phyloP scores from a whole-genome alignment of 2,329 filamentous ascomycete genomes.

The Aspergillus fumigatus region DNA sequence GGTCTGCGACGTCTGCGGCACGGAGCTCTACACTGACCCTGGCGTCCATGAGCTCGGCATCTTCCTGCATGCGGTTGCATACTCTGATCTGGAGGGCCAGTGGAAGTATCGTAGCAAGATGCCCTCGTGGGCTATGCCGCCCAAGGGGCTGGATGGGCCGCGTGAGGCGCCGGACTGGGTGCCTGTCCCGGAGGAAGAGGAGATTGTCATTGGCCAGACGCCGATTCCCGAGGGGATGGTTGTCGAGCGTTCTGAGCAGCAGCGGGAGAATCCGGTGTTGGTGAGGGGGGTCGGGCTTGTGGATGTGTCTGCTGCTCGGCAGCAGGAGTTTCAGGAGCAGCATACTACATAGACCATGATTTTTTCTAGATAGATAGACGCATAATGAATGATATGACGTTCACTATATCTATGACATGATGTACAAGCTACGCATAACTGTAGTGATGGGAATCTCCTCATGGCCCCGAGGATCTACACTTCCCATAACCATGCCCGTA shows the following conservation, averaged over 20 bases:
- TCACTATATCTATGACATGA: no score
- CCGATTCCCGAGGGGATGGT: constrained; percentile 24
- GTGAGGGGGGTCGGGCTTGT: constrained; percentile 33
- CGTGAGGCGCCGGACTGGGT: constrained; percentile 55
- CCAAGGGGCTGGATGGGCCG: constrained; percentile 66
- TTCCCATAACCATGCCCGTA: no score
- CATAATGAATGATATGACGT: no score
- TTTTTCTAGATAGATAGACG: no score
- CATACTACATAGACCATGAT: no score
- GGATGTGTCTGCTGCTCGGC: constrained; percentile 22
- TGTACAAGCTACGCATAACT: no score
- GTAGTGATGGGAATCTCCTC: no score
- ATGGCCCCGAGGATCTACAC: no score
- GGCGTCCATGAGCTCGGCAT: constrained; percentile 85
- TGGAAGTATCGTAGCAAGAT: constrained; percentile 87
- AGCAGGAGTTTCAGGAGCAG: neutral
- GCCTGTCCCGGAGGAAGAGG: constrained; percentile 34
- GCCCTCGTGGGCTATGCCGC: constrained; percentile 82
- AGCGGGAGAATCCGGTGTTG: constrained; percentile 22
- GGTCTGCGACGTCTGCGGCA: constrained; percentile 74
- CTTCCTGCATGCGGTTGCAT: constrained; percentile 87
- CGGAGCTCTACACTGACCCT: constrained; percentile 88
- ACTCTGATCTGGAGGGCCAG: constrained; percentile 73
- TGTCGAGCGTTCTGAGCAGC: constrained; percentile 14
- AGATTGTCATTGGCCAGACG: constrained; percentile 36